A percentile compares a stretch with the other conserved stretches of the same genome.
phyloP scores from a whole-genome alignment of 2,329 filamentous ascomycete species.

The Gaeumannomyces sp. region DNA sequence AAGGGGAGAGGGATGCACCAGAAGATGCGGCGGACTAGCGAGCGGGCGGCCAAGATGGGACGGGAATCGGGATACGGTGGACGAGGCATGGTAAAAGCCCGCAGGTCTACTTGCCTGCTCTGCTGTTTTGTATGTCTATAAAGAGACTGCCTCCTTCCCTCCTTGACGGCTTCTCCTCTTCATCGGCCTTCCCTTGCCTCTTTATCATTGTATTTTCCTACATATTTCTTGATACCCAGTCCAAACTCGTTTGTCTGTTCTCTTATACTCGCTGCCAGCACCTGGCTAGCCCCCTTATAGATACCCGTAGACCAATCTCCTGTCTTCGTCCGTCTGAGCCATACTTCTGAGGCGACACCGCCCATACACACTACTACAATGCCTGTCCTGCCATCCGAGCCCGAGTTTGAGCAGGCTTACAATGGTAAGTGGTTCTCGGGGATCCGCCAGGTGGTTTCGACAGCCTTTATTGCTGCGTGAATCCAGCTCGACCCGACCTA shows the following conservation, averaged over 20 bases:
- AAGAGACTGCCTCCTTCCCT: not conserved
- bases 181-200: not conserved
- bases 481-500: too few relatives aligned
- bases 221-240: not conserved
- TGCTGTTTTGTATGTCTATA: not conserved
- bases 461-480: too few relatives aligned
- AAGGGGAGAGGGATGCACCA: not conserved
- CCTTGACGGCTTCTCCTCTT: not conserved
- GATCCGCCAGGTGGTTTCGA: too few relatives aligned
- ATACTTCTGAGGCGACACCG: not conserved
- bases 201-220: not conserved
- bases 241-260: not conserved
- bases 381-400: constrained; percentile 81
- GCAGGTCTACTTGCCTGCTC: not conserved
- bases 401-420: constrained; percentile 98
- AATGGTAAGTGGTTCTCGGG: constrained; percentile 55
- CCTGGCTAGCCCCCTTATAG: not conserved
- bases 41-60: not conserved
- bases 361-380: constrained; percentile 38
- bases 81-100: not conserved
- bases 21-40: not conserved
- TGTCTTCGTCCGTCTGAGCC: not conserved
- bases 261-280: not conserved
- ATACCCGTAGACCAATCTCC: not conserved
- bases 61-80: not conserved